Base-by-base conservation (phyloP, 805 yeast species). In the Nakazawaea wickerhamii region DNA sequence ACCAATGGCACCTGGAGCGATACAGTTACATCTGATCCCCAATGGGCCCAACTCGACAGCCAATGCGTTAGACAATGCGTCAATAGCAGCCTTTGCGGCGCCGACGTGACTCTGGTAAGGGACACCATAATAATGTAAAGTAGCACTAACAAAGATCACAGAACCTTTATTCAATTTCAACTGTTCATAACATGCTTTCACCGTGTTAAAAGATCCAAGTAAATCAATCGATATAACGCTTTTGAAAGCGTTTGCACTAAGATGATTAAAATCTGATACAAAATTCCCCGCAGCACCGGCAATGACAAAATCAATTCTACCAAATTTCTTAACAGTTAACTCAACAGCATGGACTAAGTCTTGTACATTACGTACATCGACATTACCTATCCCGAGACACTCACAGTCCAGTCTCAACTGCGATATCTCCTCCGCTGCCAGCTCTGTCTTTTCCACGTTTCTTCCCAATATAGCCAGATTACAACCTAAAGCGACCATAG, bases 221-320 rank as follows among this genome's bases (percentile, higher is more conserved):
- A 91, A 67, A 61, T 91, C 98, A 50, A 90, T 91, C 30, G 81
- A 83, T 18, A 90, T 70, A 20, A 90, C 97, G 0, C 95, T 71
- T 61, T 84, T 84, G 71, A 90, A 90, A 5, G 95, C 97, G 57
- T 89, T 88, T 17, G 91, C 57, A 2, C 91, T 81, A 50, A 90
- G 66, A 53, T 79, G 81, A 55, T 81, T 79, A 63, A 89, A 78
- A 59, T 87, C 93, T 26, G 87, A 65, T 41, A 91, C 60, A 58
- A 91, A 90, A 67, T 91, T 91, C 7, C 98, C 97, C 3, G 97
- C 97, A 2, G 98, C 97, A 9, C 97, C 97, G 34, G 93, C 90
- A 59, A 90, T 84, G 26, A 90, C 95, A 59, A 61, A 85, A 63
- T 90, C 97, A 46, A 90, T 82, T 47, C 75, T 67, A 5, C 96